Percentiles rank a stretch among this genome's conserved stretches.
Evolutionary conservation across 176 grass and related monocot species (phyloP).

Genomic region (Paspalum vaginatum): DNA sequence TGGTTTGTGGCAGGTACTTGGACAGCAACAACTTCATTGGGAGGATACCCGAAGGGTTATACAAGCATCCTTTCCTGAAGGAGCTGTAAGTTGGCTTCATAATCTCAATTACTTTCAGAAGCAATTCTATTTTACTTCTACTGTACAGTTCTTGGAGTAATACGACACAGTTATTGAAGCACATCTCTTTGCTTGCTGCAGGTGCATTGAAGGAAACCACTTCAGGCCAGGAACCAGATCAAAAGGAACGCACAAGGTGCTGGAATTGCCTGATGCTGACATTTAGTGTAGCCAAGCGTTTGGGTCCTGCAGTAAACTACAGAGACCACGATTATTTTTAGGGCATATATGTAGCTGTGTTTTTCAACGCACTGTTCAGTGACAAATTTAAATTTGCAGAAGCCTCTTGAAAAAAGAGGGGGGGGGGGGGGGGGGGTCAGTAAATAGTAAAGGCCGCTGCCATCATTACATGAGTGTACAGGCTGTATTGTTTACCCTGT

Average conservation of each 20-base stretch:
- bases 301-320: not conserved
- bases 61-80: constrained; percentile 90
- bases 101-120: constrained; percentile 13
- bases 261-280: constrained; percentile 81
- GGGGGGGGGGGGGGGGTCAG: not conserved
- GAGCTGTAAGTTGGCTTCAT: constrained; percentile 70
- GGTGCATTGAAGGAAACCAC: constrained; percentile 87
- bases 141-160: not conserved
- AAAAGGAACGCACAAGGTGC: constrained; percentile 89
- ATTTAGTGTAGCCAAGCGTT: constrained; percentile 54
- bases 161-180: no score
- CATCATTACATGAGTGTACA: constrained; percentile 21
- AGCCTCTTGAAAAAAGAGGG: not conserved
- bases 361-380: not conserved
- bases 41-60: constrained; percentile 88
- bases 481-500: constrained; percentile 10
- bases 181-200: constrained; percentile 33
- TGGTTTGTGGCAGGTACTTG: constrained; percentile 63
- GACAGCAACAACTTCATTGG: constrained; percentile 92
- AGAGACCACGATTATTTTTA: not conserved
- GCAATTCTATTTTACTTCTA: not conserved
- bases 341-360: constrained; percentile 30
- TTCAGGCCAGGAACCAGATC: constrained; percentile 81
- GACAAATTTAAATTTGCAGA: constrained; percentile 13
- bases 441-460: not conserved